Evolutionary conservation across 2,329 filamentous ascomycete genomes (phyloP), one percentile per base, ranked within the genome.

Genomic region (Aspergillus pseudotamarii): DNA sequence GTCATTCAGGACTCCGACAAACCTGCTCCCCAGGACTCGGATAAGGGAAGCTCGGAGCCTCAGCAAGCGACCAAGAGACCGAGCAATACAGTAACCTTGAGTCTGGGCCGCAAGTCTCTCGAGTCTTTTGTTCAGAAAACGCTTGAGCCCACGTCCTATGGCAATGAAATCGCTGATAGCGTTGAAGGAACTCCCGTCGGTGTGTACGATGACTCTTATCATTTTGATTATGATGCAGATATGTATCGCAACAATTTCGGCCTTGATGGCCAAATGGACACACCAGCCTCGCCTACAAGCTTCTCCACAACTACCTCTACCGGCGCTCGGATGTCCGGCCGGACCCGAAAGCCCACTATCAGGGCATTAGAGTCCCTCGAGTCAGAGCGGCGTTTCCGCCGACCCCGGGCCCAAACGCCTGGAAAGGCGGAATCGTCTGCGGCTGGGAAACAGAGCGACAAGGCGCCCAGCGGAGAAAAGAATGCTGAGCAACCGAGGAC

Each of bases 311-410:
- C 62, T 12, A 67, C 64, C 3, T 70, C 69, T 1, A 46, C 60
- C 9, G 66, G 60, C 12, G 62, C 62, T 6, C 65, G 70, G 19
- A 64, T 62, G 0, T 71, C 70, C 4, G 60, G 66, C 1, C 61
- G 70, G 3, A 45, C 65, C 23, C 62, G 70, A 14, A 72, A 72
- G 55, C 70, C 70, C 8, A 72, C 68, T 6, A 65, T 67, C 26
- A 61, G 65, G 26, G 68, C 68, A 11, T 21, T 70, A 34, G 68
- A 70, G 36, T 69, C 67, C 5, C 38, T 65, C 19, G 65, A 68
- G 51, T 70, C 65, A 6, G 68, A 71, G 41, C 61, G 65, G 30
- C 65, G 67, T 5, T 64, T 63, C 60, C 64, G 61, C n/a, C 65
- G 67, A 30, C 59, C 62, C 8, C 64, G 63, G n/a, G 59, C 59